phyloP scores from a whole-genome alignment of 2,329 filamentous ascomycete species.

The Biscogniauxia marginata region DNA sequence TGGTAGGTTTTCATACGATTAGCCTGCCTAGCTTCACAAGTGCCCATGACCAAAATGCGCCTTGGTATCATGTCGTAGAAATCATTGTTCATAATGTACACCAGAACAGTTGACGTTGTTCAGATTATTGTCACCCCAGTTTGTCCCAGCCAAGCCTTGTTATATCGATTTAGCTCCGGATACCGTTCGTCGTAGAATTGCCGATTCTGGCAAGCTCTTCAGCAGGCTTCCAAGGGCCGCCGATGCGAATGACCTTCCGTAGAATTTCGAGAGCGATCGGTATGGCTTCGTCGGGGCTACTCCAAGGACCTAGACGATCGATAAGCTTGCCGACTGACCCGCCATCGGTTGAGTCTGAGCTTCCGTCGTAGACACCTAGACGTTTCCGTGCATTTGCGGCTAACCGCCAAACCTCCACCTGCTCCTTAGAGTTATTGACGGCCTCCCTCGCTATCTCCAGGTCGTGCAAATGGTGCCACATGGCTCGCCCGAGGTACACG shows the following conservation, averaged over 20 bases:
- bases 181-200: constrained; percentile 23
- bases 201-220: constrained; percentile 26
- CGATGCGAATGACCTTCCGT: constrained; percentile 25
- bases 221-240: constrained; percentile 28
- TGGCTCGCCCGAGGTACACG: constrained; percentile 22
- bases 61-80: constrained; percentile 26
- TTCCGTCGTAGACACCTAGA: constrained; percentile 26
- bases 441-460: constrained; percentile 21
- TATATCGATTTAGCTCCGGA: constrained; percentile 4
- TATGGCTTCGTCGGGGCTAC: constrained; percentile 29
- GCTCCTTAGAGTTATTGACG: constrained; percentile 24
- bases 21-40: neutral
- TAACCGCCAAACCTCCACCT: constrained; percentile 29
- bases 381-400: constrained; percentile 26
- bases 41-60: constrained; percentile 6
- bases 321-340: constrained; percentile 32
- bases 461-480: constrained; percentile 24
- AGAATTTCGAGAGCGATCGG: constrained; percentile 29
- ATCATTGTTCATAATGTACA: constrained; percentile 32
- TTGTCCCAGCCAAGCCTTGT: neutral
- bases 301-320: constrained; percentile 34
- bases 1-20: neutral
- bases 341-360: constrained; percentile 24
- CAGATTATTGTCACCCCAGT: constrained; percentile 1
- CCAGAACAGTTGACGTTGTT: constrained; percentile 7